Evolutionary conservation across 106 monocot species (phyloP).

Genomic region (Narthecium ossifragum): DNA sequence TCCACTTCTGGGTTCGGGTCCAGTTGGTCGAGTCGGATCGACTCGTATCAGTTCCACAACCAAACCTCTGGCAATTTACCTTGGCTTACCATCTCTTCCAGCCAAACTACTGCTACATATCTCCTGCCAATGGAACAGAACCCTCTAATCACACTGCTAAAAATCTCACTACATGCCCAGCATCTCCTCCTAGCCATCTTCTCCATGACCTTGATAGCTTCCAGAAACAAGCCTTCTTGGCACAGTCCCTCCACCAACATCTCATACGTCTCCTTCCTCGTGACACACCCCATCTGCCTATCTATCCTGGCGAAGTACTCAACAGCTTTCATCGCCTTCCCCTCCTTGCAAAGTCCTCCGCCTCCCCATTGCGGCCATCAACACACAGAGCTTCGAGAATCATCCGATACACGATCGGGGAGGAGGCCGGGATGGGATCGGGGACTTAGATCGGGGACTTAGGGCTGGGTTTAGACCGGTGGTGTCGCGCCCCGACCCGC

Average conservation of each 20-base stretch:
- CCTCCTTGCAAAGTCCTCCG: slow-evolving; percentile 58
- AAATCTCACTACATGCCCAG: slow-evolving; percentile 25
- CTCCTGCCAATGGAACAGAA: slow-evolving; percentile 40
- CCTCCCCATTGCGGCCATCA: slow-evolving; percentile 40
- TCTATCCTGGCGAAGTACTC: slow-evolving; percentile 45
- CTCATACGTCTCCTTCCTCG: slow-evolving; percentile 50
- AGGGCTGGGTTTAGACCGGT: too few relatives aligned
- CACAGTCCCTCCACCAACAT: slow-evolving; percentile 65
- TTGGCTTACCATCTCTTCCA: slow-evolving; percentile 86
- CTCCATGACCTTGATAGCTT: slow-evolving; percentile 54
- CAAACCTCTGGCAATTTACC: slow-evolving; percentile 31
- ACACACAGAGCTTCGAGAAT: slow-evolving; percentile 64
- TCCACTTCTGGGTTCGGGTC: too few relatives aligned
- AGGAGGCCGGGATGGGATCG: too few relatives aligned
- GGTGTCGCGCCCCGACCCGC: too few relatives aligned
- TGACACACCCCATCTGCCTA: slow-evolving; percentile 34
- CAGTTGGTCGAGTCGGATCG: too few relatives aligned
- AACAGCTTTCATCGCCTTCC: slow-evolving; percentile 40
- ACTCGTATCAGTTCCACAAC: too few relatives aligned
- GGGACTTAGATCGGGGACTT: too few relatives aligned
- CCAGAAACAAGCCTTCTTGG: slow-evolving; percentile 29
- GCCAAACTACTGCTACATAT: slow-evolving; percentile 76
- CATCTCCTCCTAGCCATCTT: slow-evolving; percentile 54
- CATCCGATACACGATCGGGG: slow-evolving; percentile 54
- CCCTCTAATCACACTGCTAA: slow-evolving; percentile 36